A percentile compares a stretch with the other conserved stretches of the same genome.
phyloP scores from a whole-genome alignment of 1,284 basidiomycete genomes.

The Cutaneotrichosporon daszewskae region DNA sequence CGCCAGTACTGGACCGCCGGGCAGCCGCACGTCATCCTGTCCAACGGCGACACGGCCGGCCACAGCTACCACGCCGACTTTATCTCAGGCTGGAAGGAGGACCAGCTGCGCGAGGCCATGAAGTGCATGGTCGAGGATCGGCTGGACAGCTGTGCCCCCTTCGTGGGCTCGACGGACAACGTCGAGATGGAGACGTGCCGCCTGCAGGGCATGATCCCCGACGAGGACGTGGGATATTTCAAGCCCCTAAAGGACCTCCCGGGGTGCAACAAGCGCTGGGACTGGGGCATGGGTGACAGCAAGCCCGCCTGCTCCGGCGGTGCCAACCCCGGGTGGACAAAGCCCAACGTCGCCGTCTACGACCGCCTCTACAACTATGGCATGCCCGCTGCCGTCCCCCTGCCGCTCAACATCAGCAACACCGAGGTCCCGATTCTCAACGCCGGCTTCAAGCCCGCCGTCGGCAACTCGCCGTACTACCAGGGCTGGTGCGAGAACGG shows the following conservation, averaged over 20 bases:
- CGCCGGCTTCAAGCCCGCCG: background rate
- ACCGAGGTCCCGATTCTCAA: background rate
- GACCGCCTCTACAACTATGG: background rate
- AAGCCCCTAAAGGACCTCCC: background rate
- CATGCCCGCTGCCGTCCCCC: background rate
- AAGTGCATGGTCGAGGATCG: conserved; percentile 24
- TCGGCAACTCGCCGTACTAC: background rate
- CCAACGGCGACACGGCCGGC: conserved; percentile 40
- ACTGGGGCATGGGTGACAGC: conserved; percentile 1
- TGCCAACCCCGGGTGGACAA: conserved; percentile 7
- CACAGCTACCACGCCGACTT: conserved; percentile 38
- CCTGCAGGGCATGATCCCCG: background rate
- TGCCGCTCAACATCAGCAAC: background rate
- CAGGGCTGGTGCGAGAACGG: background rate
- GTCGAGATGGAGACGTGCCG: background rate
- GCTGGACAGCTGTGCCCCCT: background rate
- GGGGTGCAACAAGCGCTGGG: conserved; percentile 11
- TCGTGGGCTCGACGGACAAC: background rate
- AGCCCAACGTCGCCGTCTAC: conserved; percentile 4
- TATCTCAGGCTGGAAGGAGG: conserved; percentile 24
- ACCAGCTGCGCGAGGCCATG: conserved; percentile 28
- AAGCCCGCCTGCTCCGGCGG: conserved; percentile 10
- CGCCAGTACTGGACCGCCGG: conserved; percentile 9
- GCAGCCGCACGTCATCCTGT: conserved; percentile 27
- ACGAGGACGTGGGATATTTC: background rate